These are phyloP conservation scores for Neofusicoccum sp. DNA, from an alignment of 2,329 filamentous ascomycete species.

Conservation along the genomic window DNA sequence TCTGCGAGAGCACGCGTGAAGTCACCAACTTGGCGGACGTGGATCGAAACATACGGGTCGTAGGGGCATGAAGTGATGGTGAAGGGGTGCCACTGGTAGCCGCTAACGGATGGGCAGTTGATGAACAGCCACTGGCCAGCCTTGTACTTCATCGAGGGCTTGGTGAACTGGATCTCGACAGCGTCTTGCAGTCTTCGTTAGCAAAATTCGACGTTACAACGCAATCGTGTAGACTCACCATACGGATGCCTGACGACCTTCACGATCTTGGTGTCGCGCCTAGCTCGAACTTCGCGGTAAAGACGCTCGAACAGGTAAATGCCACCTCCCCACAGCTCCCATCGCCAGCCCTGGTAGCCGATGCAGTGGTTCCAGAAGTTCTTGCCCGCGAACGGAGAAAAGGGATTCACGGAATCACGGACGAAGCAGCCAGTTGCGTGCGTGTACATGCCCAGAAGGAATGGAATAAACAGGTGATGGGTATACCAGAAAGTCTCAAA, in stretches of 20 bases:
- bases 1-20: conserved; percentile 94
- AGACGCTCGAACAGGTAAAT: conserved; percentile 87
- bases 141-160: conserved; percentile 97
- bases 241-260: conserved; percentile 96
- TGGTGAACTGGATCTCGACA: conserved; percentile 95
- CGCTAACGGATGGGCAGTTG: conserved; percentile 85
- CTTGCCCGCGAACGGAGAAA: conserved; percentile 82
- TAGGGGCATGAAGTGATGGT: conserved; percentile 98
- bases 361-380: conserved; percentile 91
- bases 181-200: conserved; percentile 62
- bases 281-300: conserved; percentile 85
- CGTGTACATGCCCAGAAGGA: conserved; percentile 90
- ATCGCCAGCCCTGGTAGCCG: conserved; percentile 95
- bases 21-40: conserved; percentile 95
- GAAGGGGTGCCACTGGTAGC: conserved; percentile 93
- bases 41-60: conserved; percentile 91
- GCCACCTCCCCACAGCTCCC: conserved; percentile 85
- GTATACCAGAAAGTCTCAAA: conserved; percentile 99
- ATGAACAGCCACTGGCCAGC: conserved; percentile 98
- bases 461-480: conserved; percentile 97
- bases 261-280: conserved; percentile 84
- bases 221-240: conserved; percentile 56
- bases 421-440: conserved; percentile 97
- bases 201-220: conserved; percentile 1
- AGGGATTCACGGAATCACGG: conserved; percentile 70